Evolutionary conservation across 1,284 basidiomycete genomes (phyloP).

Genomic region (Hemileia vastatrix): DNA sequence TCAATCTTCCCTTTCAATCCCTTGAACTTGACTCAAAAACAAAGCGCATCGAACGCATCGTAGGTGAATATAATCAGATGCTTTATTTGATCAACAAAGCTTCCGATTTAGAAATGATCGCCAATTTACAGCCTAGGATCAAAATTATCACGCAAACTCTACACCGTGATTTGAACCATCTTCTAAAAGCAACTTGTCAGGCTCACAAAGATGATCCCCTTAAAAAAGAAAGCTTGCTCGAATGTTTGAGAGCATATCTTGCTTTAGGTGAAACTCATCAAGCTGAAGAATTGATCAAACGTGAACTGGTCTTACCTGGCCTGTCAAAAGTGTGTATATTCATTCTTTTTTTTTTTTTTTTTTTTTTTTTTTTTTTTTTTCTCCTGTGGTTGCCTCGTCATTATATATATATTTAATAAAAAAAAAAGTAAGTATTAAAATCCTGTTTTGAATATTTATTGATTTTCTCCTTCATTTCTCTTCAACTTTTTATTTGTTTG

Average conservation of each 20-base stretch:
- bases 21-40: conserved; percentile 4
- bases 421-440: too few relatives aligned
- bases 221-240: conserved; percentile 7
- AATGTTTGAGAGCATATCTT: conserved; percentile 20
- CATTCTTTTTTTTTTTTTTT: not conserved
- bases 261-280: conserved; percentile 6
- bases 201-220: conserved; percentile 6
- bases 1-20: conserved; percentile 2
- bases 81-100: conserved; percentile 19
- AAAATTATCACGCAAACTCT: conserved; percentile 14
- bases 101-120: conserved; percentile 2
- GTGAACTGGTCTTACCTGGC: conserved; percentile 17
- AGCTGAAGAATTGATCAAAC: conserved; percentile 21
- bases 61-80: conserved; percentile 15
- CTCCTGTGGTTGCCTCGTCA: too few relatives aligned
- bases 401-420: too few relatives aligned
- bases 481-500: not conserved
- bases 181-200: conserved; percentile 5
- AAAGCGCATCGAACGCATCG: conserved; percentile 13
- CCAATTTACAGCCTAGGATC: conserved; percentile 11
- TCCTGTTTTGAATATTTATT: too few relatives aligned
- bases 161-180: conserved; percentile 9
- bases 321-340: conserved; percentile 9
- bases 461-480: too few relatives aligned
- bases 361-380: too few relatives aligned